Conservation (phyloP, 2,329 filamentous ascomycete genomes). For the Fusarium chlamydosporum region DNA sequence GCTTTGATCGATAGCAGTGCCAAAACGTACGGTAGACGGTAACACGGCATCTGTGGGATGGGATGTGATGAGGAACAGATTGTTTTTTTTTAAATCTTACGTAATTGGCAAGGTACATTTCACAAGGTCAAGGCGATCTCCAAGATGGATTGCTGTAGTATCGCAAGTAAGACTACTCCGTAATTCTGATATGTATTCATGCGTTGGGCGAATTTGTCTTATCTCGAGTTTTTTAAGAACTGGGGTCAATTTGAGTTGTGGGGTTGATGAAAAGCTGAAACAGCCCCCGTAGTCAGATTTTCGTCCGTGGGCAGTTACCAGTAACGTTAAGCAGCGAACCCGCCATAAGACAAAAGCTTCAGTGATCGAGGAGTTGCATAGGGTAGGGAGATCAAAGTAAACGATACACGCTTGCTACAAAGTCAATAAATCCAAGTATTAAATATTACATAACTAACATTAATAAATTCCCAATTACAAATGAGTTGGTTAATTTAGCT, state of each 20-base stretch:
- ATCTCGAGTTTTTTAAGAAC: not conserved
- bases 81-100: not conserved
- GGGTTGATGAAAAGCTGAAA: conserved; percentile 3
- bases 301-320: not conserved
- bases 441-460: fast-evolving
- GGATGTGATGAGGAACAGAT: not conserved
- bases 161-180: not conserved
- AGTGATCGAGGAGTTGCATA: not conserved
- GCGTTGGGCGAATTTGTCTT: not conserved
- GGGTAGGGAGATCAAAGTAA: not conserved
- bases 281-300: not conserved
- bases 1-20: not conserved
- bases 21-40: not conserved
- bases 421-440: no score
- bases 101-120: not conserved
- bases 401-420: no score
- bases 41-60: not conserved
- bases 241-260: not conserved
- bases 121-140: not conserved
- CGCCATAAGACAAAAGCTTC: not conserved
- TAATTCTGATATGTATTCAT: not conserved
- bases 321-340: not conserved
- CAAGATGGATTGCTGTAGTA: not conserved
- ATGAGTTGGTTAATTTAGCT: no score
- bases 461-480: not conserved